Evolutionary conservation across 2,329 filamentous ascomycete genomes (phyloP), one percentile per base, ranked within the genome.

Genomic region (Xylariaceae sp.): DNA sequence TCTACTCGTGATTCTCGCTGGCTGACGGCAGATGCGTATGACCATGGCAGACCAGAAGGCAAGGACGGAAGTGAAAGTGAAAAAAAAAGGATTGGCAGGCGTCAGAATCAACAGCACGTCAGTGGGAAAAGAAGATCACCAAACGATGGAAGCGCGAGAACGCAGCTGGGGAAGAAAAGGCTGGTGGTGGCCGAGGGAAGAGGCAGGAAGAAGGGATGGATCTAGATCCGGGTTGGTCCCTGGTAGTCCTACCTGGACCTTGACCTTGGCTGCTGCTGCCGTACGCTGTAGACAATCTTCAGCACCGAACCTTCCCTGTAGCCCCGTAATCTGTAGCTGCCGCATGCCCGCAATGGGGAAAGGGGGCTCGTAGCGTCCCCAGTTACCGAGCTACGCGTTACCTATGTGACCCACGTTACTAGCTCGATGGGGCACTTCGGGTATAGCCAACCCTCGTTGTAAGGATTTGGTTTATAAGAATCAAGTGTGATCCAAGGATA

Each of bases 121-220:
- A 56, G 56, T 57, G 45, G 44, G 5, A 30, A 52, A 37, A 50
- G 50, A 55, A 58, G 57, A 60, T 54, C 45, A 57, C 56, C 56
- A 55, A 54, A 56, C 37, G 45, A 15, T 4, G 23, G 13, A n/a
- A 23, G 3, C 11, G 23, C 2, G 51, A 61, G 53, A 61, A 63
- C 63, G 58, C 56, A 59, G 54, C 52, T 58, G 51, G 3, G 23
- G 3, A 30, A 30, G 42, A 54, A 57, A 57, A 52, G 58, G 52
- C 56, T 57, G 59, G 59, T 56, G 15, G 56, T 52, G 17, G 17
- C 17, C 48, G 59, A 59, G 56, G 47, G 58, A 57, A 60, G 60
- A 55, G 63, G 58, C 57, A 58, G 57, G 63, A 62, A 39, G 45
- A 45, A 51, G 53, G 54, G 54, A 60, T 55, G 48, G 55, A 44